A percentile compares a stretch with the other conserved stretches of the same genome.
These are phyloP conservation scores for Backusella parvicylindrica DNA, from an alignment of 192 early-diverging fungal species.

Conservation along the genomic window DNA sequence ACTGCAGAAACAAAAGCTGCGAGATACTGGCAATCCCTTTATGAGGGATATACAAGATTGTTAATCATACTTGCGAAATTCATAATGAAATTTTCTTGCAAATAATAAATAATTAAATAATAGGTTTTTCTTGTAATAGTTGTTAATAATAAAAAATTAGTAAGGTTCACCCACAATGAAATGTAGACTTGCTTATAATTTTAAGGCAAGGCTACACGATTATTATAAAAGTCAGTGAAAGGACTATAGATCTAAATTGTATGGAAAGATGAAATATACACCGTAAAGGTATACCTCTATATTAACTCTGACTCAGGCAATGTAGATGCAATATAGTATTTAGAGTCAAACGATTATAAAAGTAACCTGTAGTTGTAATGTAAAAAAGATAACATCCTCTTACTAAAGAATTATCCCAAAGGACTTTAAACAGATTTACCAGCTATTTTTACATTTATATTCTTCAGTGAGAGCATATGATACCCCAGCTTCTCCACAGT, in stretches of 20 bases:
- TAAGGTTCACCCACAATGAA: neutral
- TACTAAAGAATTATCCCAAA: too few relatives aligned
- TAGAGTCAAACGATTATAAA: too few relatives aligned
- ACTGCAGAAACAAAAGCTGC: too few relatives aligned
- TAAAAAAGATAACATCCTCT: too few relatives aligned
- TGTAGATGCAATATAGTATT: too few relatives aligned
- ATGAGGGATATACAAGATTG: neutral
- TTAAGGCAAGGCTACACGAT: conserved; percentile 1
- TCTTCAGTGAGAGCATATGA: too few relatives aligned
- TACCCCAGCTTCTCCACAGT: too few relatives aligned
- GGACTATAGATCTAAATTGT: conserved; percentile 5
- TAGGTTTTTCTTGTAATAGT: neutral
- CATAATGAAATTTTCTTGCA: neutral
- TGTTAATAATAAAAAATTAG: neutral
- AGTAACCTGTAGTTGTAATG: too few relatives aligned
- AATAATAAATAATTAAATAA: conserved; percentile 3
- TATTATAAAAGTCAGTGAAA: conserved; percentile 5
- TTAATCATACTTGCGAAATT: neutral
- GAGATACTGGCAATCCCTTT: neutral
- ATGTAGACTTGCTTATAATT: neutral
- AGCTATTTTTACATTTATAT: neutral
- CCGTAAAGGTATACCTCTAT: too few relatives aligned
- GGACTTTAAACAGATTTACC: neutral
- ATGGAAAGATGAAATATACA: neutral
- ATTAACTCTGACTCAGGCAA: too few relatives aligned